phyloP scores from a whole-genome alignment of 2,329 filamentous ascomycete species.

The Didymellaceae sp. region DNA sequence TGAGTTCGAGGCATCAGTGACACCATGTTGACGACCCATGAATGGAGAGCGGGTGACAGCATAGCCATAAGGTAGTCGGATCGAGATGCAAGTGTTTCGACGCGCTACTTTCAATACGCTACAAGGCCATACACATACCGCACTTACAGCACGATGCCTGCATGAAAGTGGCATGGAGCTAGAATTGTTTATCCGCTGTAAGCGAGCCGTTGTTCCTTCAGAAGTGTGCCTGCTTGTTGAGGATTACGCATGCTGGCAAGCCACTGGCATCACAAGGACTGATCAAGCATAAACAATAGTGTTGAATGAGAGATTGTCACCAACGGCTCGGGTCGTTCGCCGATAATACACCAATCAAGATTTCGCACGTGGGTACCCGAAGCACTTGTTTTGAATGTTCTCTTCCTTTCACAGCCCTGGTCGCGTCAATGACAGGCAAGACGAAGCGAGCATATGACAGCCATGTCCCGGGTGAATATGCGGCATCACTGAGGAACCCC shows the following conservation, averaged over 20 bases:
- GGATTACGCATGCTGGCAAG: constrained; percentile 8
- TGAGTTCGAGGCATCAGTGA: background rate
- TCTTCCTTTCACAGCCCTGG: background rate
- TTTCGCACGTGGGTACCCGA: constrained; percentile 8
- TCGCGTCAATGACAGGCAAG: constrained; percentile 4
- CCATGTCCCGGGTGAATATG: constrained; percentile 2
- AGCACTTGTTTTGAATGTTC: background rate
- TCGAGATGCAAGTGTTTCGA: no score
- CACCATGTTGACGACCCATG: background rate
- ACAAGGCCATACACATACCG: background rate
- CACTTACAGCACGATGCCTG: background rate
- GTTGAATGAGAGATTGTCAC: background rate
- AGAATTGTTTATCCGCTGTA: background rate
- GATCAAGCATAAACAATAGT: background rate
- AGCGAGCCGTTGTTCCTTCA: background rate
- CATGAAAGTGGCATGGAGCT: background rate
- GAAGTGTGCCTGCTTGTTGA: background rate
- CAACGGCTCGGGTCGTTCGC: constrained; percentile 1
- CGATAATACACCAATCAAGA: constrained; percentile 6
- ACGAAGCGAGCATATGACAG: background rate
- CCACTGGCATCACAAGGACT: constrained; percentile 10
- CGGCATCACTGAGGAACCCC: background rate
- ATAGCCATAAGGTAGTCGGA: no score
- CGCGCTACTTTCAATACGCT: background rate
- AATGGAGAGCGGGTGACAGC: background rate